Percentiles rank a stretch among this genome's conserved stretches.
phyloP scores from a whole-genome alignment of 441 rosid species.

The Erodium texanum region DNA sequence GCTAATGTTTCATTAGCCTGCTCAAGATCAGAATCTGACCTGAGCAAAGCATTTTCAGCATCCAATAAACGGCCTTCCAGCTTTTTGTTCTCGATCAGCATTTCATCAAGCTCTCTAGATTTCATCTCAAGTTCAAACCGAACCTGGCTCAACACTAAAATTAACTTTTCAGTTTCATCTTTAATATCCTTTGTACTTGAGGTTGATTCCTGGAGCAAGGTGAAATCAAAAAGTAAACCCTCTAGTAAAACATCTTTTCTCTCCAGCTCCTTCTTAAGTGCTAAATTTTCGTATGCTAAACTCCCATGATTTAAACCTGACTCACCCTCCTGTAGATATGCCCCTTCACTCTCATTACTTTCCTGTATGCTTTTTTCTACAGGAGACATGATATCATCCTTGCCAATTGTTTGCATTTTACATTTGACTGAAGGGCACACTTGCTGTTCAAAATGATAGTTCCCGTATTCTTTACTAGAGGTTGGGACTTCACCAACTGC shows the following conservation, averaged over 20 bases:
- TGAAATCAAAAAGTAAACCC: conserved; percentile 88
- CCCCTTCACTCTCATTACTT: conserved; percentile 23
- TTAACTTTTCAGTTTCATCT: conserved; percentile 62
- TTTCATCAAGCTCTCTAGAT: conserved; percentile 50
- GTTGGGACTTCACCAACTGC: conserved; percentile 29
- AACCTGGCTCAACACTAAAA: conserved; percentile 40
- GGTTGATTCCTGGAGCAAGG: conserved; percentile 81
- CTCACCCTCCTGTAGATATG: conserved; percentile 28
- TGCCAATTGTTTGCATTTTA: conserved; percentile 16
- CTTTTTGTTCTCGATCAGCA: conserved; percentile 40
- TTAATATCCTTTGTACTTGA: conserved; percentile 55
- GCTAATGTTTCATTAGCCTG: conserved; percentile 49
- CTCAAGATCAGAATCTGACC: conserved; percentile 44
- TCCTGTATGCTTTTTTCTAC: conserved; percentile 20
- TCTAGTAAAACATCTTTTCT: conserved; percentile 68
- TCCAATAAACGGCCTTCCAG: conserved; percentile 44
- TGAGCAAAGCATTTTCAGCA: conserved; percentile 43
- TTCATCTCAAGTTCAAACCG: conserved; percentile 56
- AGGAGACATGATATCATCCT: conserved; percentile 17
- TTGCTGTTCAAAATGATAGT: conserved; percentile 21
- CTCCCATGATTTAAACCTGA: conserved; percentile 23
- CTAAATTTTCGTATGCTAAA: conserved; percentile 38
- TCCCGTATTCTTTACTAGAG: conserved; percentile 21
- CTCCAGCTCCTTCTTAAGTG: conserved; percentile 64
- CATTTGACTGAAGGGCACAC: conserved; percentile 17